A percentile compares a stretch with the other conserved stretches of the same genome.
Evolutionary conservation across 495 filamentous ascomycete species (phyloP).

Genomic region (Staphylotrichum tortipilum): DNA sequence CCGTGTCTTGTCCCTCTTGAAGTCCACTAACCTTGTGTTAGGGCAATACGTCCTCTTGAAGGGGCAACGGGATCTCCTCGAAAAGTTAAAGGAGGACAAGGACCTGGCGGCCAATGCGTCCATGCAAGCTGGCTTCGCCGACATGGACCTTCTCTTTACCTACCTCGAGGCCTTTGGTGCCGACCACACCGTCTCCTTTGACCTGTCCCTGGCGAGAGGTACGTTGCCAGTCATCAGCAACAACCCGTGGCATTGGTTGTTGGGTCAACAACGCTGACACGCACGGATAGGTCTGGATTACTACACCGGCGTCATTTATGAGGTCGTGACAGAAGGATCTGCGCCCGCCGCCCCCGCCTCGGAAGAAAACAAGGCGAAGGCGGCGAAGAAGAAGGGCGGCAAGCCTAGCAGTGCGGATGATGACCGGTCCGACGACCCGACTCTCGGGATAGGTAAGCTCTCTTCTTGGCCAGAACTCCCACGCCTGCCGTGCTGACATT

Average conservation of each 20-base stretch:
- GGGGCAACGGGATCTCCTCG: conserved; percentile 52
- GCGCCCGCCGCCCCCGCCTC: conserved; percentile 42
- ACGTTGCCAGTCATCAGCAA: conserved; percentile 15
- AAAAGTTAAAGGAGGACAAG: conserved; percentile 53
- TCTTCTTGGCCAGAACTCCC: conserved; percentile 45
- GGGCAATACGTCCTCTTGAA: conserved; percentile 15
- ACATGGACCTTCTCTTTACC: conserved; percentile 71
- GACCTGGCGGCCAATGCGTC: conserved; percentile 56
- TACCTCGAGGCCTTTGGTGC: conserved; percentile 73
- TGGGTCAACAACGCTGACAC: background rate
- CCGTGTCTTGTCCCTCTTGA: conserved; percentile 18
- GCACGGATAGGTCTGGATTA: conserved; percentile 5
- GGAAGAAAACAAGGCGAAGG: conserved; percentile 41
- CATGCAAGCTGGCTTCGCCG: conserved; percentile 67
- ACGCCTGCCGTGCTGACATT: conserved; percentile 47
- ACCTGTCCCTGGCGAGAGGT: conserved; percentile 70
- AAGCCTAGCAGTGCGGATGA: conserved; percentile 56
- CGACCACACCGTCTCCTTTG: conserved; percentile 65
- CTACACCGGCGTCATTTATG: conserved; percentile 79
- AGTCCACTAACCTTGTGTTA: background rate
- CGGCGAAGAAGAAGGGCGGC: conserved; percentile 46
- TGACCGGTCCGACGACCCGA: conserved; percentile 74
- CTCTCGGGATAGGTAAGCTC: conserved; percentile 66
- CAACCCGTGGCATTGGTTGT: background rate
- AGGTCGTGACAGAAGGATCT: conserved; percentile 63